These are phyloP conservation scores for Tricholoma sp. DNA, from an alignment of 768 basidiomycete genomes.

Conservation along the genomic window DNA sequence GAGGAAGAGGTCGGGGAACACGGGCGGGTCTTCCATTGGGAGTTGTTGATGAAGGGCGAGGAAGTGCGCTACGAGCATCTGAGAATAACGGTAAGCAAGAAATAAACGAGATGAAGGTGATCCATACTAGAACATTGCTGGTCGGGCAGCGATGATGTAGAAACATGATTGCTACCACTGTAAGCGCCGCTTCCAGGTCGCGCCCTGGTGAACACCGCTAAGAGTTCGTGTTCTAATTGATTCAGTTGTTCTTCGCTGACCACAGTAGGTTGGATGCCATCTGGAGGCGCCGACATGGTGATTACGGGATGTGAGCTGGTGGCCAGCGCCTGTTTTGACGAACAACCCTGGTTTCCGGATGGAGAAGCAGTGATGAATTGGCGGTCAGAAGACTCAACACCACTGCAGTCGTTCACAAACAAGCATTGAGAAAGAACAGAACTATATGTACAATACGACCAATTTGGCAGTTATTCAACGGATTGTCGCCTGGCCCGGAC, in stretches of 20 bases:
- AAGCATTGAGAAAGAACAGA: neutral
- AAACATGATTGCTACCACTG: neutral
- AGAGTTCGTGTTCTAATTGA: conserved; percentile 53
- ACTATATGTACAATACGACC: neutral
- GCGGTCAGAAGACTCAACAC: neutral
- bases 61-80: conserved; percentile 1
- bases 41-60: conserved; percentile 11
- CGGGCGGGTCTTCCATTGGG: conserved; percentile 10
- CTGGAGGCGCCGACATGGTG: neutral
- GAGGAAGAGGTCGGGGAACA: conserved; percentile 20
- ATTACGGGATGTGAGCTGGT: neutral
- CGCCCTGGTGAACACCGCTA: conserved; percentile 39
- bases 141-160: conserved; percentile 1
- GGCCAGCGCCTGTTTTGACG: neutral
- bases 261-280: conserved; percentile 4
- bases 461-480: no score
- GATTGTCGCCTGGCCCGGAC: no score
- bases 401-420: neutral
- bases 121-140: conserved; percentile 8
- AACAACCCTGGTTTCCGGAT: neutral
- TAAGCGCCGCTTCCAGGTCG: neutral
- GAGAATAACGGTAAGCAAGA: neutral
- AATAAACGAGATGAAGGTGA: neutral
- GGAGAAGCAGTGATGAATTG: neutral
- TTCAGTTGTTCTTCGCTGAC: conserved; percentile 51